Percentiles rank a stretch among this genome's conserved stretches.
These are phyloP conservation scores for Achlya hypogyna DNA, from an alignment of 352 stramenopile genomes.

Conservation along the genomic window DNA sequence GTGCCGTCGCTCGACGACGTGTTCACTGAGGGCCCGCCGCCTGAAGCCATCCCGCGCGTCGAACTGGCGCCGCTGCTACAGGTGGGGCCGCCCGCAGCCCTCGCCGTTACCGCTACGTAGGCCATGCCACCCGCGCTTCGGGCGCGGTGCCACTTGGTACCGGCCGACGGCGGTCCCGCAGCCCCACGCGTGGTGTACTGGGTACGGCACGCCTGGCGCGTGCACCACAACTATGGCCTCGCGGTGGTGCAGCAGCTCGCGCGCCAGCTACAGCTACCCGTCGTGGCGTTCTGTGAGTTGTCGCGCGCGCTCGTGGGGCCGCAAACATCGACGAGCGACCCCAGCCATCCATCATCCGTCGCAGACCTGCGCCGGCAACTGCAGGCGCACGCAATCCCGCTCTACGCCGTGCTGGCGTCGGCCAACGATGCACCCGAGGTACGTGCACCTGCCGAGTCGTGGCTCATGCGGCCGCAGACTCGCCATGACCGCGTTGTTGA, in stretches of 20 bases:
- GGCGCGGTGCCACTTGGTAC: not conserved
- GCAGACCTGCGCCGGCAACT: conserved; percentile 6
- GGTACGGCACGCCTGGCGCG: not conserved
- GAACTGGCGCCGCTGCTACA: too few relatives aligned
- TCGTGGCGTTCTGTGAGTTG: conserved; percentile 2
- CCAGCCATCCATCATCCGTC: not conserved
- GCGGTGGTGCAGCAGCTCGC: not conserved
- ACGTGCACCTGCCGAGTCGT: not conserved
- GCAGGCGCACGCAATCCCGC: not conserved
- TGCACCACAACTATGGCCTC: conserved; percentile 10
- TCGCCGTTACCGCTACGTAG: not conserved
- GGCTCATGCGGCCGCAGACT: not conserved
- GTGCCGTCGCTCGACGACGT: not conserved
- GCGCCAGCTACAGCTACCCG: not conserved
- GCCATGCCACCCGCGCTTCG: not conserved
- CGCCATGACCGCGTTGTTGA: not conserved
- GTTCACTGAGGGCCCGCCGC: not conserved
- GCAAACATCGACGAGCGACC: not conserved
- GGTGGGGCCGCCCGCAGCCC: too few relatives aligned
- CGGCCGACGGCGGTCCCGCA: too few relatives aligned
- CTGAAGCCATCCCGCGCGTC: not conserved
- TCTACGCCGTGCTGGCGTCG: not conserved
- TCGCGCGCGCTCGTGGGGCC: not conserved
- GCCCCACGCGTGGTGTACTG: conserved; percentile 5
- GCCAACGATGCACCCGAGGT: not conserved